A percentile compares a stretch with the other conserved stretches of the same genome.
phyloP scores from a whole-genome alignment of 306 rosid species.

The Pterocarpus macrocarpus region DNA sequence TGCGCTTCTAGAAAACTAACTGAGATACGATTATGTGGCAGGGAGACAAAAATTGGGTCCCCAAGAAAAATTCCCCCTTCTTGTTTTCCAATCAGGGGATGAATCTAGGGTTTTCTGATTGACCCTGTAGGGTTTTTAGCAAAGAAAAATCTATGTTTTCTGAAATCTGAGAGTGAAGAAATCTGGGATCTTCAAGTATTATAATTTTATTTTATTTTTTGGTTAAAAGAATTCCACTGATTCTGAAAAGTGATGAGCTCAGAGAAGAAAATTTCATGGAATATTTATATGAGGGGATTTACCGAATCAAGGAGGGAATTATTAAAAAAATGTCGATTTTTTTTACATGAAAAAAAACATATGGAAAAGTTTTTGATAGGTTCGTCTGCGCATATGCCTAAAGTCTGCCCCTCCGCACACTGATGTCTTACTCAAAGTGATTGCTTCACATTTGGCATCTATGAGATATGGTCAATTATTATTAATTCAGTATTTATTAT shows the following conservation, averaged over 20 bases:
- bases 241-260: slow-evolving; percentile 49
- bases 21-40: slow-evolving; percentile 21
- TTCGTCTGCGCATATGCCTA: slow-evolving; percentile 40
- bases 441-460: slow-evolving; percentile 37
- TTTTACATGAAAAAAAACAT: not conserved
- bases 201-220: not conserved
- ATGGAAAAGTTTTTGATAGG: slow-evolving; percentile 41
- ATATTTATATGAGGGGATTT: slow-evolving; percentile 51
- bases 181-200: slow-evolving; percentile 58
- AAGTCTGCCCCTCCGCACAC: slow-evolving; percentile 5
- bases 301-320: not conserved
- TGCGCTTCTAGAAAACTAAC: not conserved
- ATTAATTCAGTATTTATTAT: not conserved
- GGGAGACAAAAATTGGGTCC: slow-evolving; percentile 16
- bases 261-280: slow-evolving; percentile 35
- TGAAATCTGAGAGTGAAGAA: slow-evolving; percentile 56
- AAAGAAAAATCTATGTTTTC: slow-evolving; percentile 52
- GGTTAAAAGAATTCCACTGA: slow-evolving; percentile 28
- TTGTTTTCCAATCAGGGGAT: slow-evolving; percentile 18
- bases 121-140: slow-evolving; percentile 48
- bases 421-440: not conserved
- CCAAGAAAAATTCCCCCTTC: slow-evolving; percentile 33
- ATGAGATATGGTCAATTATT: not conserved
- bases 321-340: not conserved
- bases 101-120: slow-evolving; percentile 51